These are phyloP conservation scores for Paspalum vaginatum DNA, from an alignment of 176 grass and related monocot genomes.

Conservation along the genomic window DNA sequence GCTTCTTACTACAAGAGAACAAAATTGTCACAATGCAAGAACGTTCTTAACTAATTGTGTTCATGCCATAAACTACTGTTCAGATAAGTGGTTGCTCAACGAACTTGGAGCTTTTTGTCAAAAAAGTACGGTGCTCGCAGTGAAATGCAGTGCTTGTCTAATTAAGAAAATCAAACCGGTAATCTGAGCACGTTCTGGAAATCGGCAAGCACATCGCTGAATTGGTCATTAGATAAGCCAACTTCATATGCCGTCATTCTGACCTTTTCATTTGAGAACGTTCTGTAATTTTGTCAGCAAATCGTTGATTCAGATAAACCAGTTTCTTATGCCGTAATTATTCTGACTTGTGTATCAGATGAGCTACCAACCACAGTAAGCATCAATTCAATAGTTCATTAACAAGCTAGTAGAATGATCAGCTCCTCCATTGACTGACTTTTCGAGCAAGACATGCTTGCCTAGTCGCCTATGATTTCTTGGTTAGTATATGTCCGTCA, in stretches of 20 bases:
- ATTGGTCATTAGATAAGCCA: background rate
- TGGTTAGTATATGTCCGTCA: background rate
- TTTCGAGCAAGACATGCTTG: constrained; percentile 1
- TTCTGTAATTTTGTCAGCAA: background rate
- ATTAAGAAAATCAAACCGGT: background rate
- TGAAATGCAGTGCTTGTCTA: background rate
- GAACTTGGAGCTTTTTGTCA: background rate
- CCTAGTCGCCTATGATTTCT: constrained; percentile 19
- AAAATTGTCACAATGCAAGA: background rate
- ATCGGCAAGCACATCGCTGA: background rate
- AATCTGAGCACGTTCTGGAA: background rate
- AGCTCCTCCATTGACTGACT: constrained; percentile 20
- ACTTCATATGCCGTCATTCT: background rate
- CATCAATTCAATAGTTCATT: background rate
- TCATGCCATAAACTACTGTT: background rate
- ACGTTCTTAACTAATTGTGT: background rate
- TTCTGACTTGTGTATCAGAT: background rate
- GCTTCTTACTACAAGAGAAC: constrained; percentile 12
- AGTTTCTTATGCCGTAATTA: constrained; percentile 11
- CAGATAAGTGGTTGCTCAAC: background rate
- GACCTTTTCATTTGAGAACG: constrained; percentile 27
- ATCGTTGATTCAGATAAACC: background rate
- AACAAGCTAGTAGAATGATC: constrained; percentile 13
- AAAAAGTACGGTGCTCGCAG: no score
- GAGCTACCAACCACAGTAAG: constrained; percentile 24